Base-by-base conservation (phyloP, 306 rosid species). In the Medicago arabica region DNA sequence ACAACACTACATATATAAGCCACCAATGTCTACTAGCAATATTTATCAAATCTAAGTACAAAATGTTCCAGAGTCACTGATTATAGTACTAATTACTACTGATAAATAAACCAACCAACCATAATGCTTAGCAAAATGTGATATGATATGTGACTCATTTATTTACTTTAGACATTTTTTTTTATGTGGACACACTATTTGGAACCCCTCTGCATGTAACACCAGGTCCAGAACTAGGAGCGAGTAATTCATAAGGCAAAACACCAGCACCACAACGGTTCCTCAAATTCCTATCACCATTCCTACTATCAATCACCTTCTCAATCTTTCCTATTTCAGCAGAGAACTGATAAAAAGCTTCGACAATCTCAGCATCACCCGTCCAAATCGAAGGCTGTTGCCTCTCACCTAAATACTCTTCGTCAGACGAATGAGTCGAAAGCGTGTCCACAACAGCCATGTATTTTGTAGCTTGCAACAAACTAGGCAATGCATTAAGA, bases 251-350 rank as follows among this genome's bases (percentile, higher is more conserved):
- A 41, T 95, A 95, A 38, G 99, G 89, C 23, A 95, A 80, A 69
- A 92, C 97, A 1, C 99, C 99, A 0, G 99, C 99, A 10, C 99
- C 99, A 57, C 99, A 92, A 4, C 99, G 87, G 46, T 91, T 93
- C 78, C 76, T 90, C 8, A 85, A 72, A 65, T 21, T 75, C 60
- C 61, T 19, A 76, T 95, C 92, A 14, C 23, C 0, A 66, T 95
- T 95, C 76, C 96, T 90, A 23, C 64, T 67, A 0, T 90, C 97
- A 18, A 95, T 95, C 74, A 90, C 92, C 85, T 86, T 90, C 61
- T 95, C 99, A 10, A 92, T 86, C 46, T 63, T 82, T 11, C 78
- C 19, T n/a, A 95, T 82, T 83, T 89, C 87, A 0, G 96, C 89
- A 0, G 97, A 80, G 85, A 92, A 95, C 10, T 77, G 86, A 58